These are phyloP conservation scores for Entophlyctis helioformis DNA, from an alignment of 192 early-diverging fungal species.

Conservation along the genomic window DNA sequence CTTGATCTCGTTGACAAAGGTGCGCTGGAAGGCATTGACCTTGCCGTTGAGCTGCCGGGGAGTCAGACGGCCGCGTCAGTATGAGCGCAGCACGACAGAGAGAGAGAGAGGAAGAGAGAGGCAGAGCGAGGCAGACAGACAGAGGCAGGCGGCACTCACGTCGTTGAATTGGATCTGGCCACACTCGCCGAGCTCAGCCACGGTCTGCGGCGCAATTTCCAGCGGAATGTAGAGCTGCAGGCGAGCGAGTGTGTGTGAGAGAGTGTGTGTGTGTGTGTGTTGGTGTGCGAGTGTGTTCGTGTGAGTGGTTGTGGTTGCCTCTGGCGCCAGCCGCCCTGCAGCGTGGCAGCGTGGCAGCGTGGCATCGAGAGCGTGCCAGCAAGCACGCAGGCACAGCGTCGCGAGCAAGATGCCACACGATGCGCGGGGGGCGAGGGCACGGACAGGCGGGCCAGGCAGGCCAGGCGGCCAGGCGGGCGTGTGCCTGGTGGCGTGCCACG, in stretches of 20 bases:
- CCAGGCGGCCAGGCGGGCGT: too few relatives aligned
- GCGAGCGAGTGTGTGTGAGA: slow-evolving; percentile 41
- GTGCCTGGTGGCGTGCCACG: too few relatives aligned
- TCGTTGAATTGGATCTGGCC: slow-evolving; percentile 93
- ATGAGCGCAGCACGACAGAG: too few relatives aligned
- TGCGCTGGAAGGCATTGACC: slow-evolving; percentile 92
- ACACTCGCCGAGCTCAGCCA: slow-evolving; percentile 88
- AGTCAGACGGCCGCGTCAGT: neutral
- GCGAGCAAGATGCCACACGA: neutral
- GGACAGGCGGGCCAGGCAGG: too few relatives aligned
- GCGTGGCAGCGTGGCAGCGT: too few relatives aligned
- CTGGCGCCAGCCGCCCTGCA: too few relatives aligned
- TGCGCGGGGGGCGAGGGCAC: too few relatives aligned
- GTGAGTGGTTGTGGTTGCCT: too few relatives aligned
- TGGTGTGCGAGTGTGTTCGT: too few relatives aligned
- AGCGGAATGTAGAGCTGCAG: slow-evolving; percentile 90
- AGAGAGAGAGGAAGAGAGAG: too few relatives aligned
- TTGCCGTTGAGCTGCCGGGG: slow-evolving; percentile 69
- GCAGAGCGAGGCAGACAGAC: too few relatives aligned
- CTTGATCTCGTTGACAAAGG: slow-evolving; percentile 90
- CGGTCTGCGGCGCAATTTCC: slow-evolving; percentile 85
- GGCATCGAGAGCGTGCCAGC: too few relatives aligned
- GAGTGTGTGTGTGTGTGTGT: neutral
- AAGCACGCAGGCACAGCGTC: neutral
- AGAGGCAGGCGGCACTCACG: slow-evolving; percentile 50